phyloP scores from a whole-genome alignment of 495 filamentous ascomycete species.

The Mytilinidion resinicola region DNA sequence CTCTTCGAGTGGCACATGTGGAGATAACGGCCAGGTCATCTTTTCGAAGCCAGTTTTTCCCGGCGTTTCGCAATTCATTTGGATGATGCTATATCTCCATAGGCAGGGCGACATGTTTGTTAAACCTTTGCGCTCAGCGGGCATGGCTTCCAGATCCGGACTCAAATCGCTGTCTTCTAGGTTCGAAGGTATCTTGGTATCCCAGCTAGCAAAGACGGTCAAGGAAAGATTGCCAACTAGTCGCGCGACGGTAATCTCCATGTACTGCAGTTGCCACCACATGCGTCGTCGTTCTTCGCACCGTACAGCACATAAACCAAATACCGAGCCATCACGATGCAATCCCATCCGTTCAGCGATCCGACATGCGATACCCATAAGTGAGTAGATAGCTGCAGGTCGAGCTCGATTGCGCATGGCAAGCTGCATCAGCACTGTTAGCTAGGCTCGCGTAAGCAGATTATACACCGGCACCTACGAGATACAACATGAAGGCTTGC shows the following conservation, averaged over 20 bases:
- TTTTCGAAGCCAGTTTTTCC: neutral
- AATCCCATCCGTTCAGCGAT: neutral
- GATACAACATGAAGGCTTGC: neutral
- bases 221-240: neutral
- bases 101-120: neutral
- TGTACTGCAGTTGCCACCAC: slow-evolving; percentile 4
- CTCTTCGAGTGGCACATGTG: neutral
- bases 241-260: neutral
- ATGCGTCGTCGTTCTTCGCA: slow-evolving; percentile 1
- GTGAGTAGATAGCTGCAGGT: neutral
- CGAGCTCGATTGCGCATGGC: neutral
- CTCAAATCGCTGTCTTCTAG: slow-evolving; percentile 4
- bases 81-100: neutral
- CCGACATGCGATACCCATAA: neutral
- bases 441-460: neutral
- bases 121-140: neutral
- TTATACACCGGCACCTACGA: neutral
- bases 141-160: slow-evolving; percentile 1
- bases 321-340: neutral
- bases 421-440: neutral
- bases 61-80: neutral
- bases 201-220: slow-evolving; percentile 4
- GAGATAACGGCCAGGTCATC: neutral
- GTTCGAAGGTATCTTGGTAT: slow-evolving; percentile 5
- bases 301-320: neutral